phyloP scores from a whole-genome alignment of 2,329 filamentous ascomycete species.

The Aschersonia sp. region DNA sequence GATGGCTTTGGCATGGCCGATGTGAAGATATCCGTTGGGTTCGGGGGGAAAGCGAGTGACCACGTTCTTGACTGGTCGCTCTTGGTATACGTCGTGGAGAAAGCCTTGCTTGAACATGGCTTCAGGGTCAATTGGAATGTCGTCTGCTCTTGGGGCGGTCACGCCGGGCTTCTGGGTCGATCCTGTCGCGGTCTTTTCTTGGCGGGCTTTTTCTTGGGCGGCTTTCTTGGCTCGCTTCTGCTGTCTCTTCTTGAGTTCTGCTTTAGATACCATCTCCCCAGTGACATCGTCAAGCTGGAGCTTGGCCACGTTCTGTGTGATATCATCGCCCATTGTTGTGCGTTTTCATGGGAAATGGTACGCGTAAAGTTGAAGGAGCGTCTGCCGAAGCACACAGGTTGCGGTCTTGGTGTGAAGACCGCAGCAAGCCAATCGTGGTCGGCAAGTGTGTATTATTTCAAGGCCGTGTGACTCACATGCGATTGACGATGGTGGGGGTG shows the following conservation, averaged over 20 bases:
- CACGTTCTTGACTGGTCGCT: slow-evolving; percentile 45
- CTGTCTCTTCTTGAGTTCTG: slow-evolving; percentile 44
- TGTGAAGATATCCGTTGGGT: slow-evolving; percentile 85
- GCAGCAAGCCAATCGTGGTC: no score
- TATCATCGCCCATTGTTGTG: slow-evolving; percentile 29
- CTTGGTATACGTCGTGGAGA: slow-evolving; percentile 55
- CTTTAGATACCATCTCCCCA: slow-evolving; percentile 50
- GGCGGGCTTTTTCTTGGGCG: slow-evolving; percentile 53
- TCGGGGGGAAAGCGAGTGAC: slow-evolving; percentile 68
- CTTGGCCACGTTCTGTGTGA: slow-evolving; percentile 35
- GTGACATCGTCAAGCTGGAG: slow-evolving; percentile 47
- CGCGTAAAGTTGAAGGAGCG: no score
- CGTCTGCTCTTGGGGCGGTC: slow-evolving; percentile 19
- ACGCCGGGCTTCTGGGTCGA: slow-evolving; percentile 21
- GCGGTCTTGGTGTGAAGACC: no score
- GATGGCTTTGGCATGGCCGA: slow-evolving; percentile 92
- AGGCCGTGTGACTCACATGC: neutral
- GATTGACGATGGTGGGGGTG: neutral
- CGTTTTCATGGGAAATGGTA: neutral
- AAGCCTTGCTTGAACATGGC: slow-evolving; percentile 73
- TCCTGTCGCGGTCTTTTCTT: slow-evolving; percentile 65
- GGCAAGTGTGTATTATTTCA: neutral
- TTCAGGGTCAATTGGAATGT: slow-evolving; percentile 30
- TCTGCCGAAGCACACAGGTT: no score
- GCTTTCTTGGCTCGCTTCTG: slow-evolving; percentile 44